These are phyloP conservation scores for Fonsecaea pedrosoi DNA, from an alignment of 2,329 filamentous ascomycete genomes.

Conservation along the genomic window DNA sequence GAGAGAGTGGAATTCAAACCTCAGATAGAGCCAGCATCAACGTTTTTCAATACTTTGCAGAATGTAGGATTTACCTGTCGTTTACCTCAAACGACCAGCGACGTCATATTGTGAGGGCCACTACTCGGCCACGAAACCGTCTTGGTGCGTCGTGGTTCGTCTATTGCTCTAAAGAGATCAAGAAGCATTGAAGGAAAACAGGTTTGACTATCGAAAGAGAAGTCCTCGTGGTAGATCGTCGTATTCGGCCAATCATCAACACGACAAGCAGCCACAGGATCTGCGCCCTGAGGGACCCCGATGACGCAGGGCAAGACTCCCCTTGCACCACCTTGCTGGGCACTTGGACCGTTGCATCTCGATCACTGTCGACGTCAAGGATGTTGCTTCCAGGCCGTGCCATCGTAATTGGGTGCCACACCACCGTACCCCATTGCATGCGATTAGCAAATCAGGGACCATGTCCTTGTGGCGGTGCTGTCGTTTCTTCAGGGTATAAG, in stretches of 20 bases:
- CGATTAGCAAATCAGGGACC: background rate
- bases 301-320: constrained; percentile 30
- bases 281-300: constrained; percentile 6
- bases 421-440: background rate
- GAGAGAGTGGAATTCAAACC: background rate
- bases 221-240: constrained; percentile 9
- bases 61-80: background rate
- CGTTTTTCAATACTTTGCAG: constrained; percentile 4
- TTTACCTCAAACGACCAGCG: constrained; percentile 5
- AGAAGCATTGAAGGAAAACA: constrained; percentile 21
- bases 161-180: background rate
- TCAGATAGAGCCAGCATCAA: background rate
- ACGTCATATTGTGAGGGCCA: constrained; percentile 11
- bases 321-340: no score
- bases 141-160: background rate
- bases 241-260: constrained; percentile 16
- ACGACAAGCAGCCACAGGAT: constrained; percentile 23
- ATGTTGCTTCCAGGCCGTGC: constrained; percentile 7
- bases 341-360: constrained; percentile 14
- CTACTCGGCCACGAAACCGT: background rate
- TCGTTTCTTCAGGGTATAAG: background rate
- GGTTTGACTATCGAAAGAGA: constrained; percentile 19
- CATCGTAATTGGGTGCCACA: constrained; percentile 31
- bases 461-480: constrained; percentile 26
- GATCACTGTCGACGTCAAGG: constrained; percentile 19